Conservation (phyloP, 2,329 filamentous ascomycete genomes). For the Sporothrix sp. region DNA sequence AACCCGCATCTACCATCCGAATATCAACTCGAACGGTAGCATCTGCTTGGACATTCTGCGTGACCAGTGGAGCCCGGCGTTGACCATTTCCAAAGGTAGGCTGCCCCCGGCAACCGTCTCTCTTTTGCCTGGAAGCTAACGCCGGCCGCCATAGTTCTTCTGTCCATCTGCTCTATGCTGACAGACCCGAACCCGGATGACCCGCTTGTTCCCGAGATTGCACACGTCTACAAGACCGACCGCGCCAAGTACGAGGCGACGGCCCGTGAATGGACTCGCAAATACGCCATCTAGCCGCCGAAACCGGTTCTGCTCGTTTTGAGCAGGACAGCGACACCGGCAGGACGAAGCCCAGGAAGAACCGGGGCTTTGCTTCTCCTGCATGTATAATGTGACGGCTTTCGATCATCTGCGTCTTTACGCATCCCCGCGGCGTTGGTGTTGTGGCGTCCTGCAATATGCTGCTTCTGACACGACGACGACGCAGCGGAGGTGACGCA, state of each 20-base stretch:
- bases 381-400: not conserved
- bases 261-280: conserved; percentile 95
- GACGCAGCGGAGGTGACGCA: not conserved
- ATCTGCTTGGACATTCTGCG: conserved; percentile 97
- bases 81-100: conserved; percentile 96
- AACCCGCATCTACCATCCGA: conserved; percentile 98
- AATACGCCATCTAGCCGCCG: conserved; percentile 75
- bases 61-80: conserved; percentile 97
- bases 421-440: not conserved
- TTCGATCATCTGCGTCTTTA: not conserved
- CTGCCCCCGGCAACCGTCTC: not conserved
- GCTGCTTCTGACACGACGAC: not conserved
- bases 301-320: not conserved
- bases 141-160: too few species aligned
- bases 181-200: conserved; percentile 99
- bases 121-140: too few species aligned
- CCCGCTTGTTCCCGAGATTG: conserved; percentile 96
- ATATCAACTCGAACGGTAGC: conserved; percentile 99
- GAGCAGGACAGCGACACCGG: not conserved
- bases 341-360: not conserved
- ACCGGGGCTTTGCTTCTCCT: not conserved
- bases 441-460: not conserved
- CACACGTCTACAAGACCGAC: conserved; percentile 99
- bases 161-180: conserved; percentile 99
- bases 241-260: conserved; percentile 91